phyloP scores from a whole-genome alignment of 192 early-diverging fungal genomes.

The Chytriomyces hyalinus region DNA sequence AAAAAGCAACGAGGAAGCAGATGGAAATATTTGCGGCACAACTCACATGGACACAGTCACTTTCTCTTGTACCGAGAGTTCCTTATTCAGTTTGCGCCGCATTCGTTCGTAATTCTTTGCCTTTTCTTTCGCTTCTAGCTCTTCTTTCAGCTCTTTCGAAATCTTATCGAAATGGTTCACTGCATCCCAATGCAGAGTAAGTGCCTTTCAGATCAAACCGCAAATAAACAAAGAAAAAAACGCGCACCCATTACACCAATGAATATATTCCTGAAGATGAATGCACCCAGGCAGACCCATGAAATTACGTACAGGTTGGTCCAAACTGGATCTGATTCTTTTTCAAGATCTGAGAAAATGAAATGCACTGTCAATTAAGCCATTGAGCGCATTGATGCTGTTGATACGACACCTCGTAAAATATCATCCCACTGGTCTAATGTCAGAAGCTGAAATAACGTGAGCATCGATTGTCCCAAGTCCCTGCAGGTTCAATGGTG shows the following conservation, averaged over 20 bases:
- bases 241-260: constrained; percentile 53
- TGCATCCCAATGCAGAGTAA: background rate
- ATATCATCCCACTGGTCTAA: constrained; percentile 56
- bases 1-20: background rate
- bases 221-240: background rate
- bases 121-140: constrained; percentile 36
- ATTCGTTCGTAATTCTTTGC: constrained; percentile 46
- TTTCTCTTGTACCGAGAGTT: constrained; percentile 48
- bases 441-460: constrained; percentile 53
- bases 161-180: constrained; percentile 56
- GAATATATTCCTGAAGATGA: constrained; percentile 58
- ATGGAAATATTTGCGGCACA: background rate
- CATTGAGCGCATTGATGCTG: background rate
- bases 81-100: constrained; percentile 46
- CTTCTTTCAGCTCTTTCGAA: constrained; percentile 43
- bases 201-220: background rate
- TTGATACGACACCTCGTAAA: constrained; percentile 16
- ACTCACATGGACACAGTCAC: constrained; percentile 30
- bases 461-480: constrained; percentile 43
- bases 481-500: constrained; percentile 7
- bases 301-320: constrained; percentile 45
- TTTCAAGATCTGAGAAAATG: constrained; percentile 18
- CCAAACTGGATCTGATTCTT: constrained; percentile 36
- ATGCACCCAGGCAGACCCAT: constrained; percentile 56
- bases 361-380: background rate